A percentile compares a stretch with the other conserved stretches of the same genome.
Conservation (phyloP, 2,329 filamentous ascomycete species). For the Beauveria scarabaeidicola region DNA sequence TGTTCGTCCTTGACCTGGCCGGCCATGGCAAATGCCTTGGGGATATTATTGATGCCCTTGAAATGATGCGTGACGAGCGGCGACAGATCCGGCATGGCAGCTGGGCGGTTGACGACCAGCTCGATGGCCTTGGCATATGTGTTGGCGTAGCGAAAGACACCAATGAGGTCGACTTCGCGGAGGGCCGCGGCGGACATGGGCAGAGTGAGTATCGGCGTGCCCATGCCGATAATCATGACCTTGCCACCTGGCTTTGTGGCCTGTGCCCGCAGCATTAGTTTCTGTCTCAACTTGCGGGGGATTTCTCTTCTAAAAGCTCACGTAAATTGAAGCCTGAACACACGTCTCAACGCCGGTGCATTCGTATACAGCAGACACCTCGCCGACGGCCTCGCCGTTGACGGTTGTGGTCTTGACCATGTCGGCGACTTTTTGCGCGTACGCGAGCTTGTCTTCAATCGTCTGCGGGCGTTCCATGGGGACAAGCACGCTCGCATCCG, state of each 20-base stretch:
- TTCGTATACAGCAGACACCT: constrained; percentile 64
- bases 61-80: constrained; percentile 65
- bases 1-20: constrained; percentile 60
- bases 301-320: constrained; percentile 21
- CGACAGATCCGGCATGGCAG: constrained; percentile 52
- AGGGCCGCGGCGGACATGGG: constrained; percentile 60
- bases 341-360: constrained; percentile 73
- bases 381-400: constrained; percentile 42
- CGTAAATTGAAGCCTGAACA: constrained; percentile 65
- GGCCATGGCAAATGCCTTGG: constrained; percentile 66
- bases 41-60: constrained; percentile 52
- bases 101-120: constrained; percentile 39
- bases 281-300: too few species aligned
- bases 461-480: constrained; percentile 39
- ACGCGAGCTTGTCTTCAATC: constrained; percentile 44
- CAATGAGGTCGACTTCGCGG: constrained; percentile 62
- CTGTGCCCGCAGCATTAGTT: constrained; percentile 21
- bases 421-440: constrained; percentile 40
- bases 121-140: constrained; percentile 54
- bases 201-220: constrained; percentile 59
- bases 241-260: constrained; percentile 58
- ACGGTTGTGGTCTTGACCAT: constrained; percentile 29
- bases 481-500: constrained; percentile 43
- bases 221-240: constrained; percentile 65
- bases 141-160: constrained; percentile 67